Conservation (phyloP, 352 stramenopile genomes). For the Phytopythium oedochilum region DNA sequence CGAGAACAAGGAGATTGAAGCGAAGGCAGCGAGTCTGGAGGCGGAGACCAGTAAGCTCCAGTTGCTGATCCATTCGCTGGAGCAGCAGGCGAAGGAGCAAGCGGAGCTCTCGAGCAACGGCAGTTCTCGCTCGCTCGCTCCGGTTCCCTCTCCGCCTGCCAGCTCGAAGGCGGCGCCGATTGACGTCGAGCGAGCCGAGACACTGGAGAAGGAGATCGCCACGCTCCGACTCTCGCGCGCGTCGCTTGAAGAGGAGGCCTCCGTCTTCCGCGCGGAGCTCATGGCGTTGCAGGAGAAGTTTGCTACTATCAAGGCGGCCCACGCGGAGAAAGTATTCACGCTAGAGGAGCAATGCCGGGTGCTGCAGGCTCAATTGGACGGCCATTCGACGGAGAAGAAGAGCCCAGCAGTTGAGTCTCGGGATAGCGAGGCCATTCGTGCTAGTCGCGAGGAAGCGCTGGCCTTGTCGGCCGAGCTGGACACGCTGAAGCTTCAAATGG, state of each 20-base stretch:
- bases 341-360: constrained; percentile 24
- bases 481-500: neutral
- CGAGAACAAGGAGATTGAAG: constrained; percentile 15
- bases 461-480: neutral
- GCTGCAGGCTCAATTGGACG: constrained; percentile 18
- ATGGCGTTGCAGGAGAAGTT: constrained; percentile 25
- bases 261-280: constrained; percentile 13
- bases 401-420: neutral
- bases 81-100: constrained; percentile 9
- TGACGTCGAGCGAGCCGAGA: neutral
- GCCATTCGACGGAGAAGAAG: neutral
- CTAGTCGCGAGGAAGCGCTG: too few species aligned
- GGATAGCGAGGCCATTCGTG: too few species aligned
- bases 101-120: constrained; percentile 1
- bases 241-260: constrained; percentile 18
- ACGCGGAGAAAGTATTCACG: constrained; percentile 34
- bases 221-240: constrained; percentile 14
- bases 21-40: constrained; percentile 17
- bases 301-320: constrained; percentile 31
- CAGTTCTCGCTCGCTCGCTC: neutral
- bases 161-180: neutral
- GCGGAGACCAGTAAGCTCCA: constrained; percentile 20
- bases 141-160: neutral
- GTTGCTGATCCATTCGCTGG: constrained; percentile 16
- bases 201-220: constrained; percentile 19